Conservation (phyloP, 768 basidiomycete species). For the Lanmaoa rubissima region DNA sequence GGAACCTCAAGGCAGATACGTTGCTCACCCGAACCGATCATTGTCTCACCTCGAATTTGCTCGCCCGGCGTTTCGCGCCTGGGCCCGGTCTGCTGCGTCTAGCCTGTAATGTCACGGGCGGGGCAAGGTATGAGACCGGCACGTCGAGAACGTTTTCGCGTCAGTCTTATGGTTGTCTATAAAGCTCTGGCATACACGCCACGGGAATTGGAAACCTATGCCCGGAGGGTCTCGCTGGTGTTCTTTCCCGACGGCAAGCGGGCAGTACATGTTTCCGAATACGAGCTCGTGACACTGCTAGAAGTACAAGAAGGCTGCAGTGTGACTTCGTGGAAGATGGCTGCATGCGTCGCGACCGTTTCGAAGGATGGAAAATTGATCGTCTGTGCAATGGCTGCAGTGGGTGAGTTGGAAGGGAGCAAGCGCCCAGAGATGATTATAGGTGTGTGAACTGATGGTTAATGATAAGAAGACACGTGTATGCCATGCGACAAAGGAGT, state of each 20-base stretch:
- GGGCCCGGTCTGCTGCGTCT: neutral
- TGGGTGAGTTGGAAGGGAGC: too few species aligned
- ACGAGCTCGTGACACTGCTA: neutral
- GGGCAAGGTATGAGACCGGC: conserved; percentile 2
- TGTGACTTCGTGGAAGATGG: neutral
- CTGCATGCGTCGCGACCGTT: neutral
- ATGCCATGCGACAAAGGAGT: too few species aligned
- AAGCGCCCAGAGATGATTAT: too few species aligned
- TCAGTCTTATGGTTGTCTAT: neutral
- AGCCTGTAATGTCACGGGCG: neutral
- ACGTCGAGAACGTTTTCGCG: neutral
- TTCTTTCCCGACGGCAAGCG: conserved; percentile 2
- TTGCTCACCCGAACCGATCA: neutral
- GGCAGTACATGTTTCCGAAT: neutral
- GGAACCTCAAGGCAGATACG: neutral
- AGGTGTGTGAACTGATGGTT: too few species aligned
- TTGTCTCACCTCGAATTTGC: neutral
- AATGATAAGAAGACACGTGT: too few species aligned
- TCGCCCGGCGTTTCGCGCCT: neutral
- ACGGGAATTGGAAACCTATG: neutral
- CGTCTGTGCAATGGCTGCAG: too few species aligned
- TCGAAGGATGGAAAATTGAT: conserved; percentile 3
- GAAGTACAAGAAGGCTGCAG: neutral
- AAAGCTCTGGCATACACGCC: neutral
- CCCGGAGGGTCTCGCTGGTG: neutral